Percentiles rank a stretch among this genome's conserved stretches.
Conservation (phyloP, 768 basidiomycete genomes). For the Leucogyrophana mollusca region DNA sequence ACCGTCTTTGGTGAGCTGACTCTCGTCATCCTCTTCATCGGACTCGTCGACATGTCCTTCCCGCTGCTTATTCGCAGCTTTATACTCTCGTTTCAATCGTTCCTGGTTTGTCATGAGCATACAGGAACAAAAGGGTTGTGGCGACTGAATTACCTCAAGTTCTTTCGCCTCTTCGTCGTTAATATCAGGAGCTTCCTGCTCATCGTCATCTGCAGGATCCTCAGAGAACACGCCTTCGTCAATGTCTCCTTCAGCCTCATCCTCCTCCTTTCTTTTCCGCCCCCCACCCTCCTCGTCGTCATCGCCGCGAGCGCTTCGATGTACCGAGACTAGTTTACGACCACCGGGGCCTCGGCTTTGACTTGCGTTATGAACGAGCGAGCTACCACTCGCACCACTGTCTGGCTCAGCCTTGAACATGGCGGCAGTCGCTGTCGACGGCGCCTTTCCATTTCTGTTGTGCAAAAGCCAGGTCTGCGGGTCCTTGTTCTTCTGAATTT, state of each 20-base stretch:
- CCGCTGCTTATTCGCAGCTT: conserved; percentile 69
- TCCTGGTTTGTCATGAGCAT: conserved; percentile 48
- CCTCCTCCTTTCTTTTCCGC: conserved; percentile 53
- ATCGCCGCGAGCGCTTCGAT: conserved; percentile 60
- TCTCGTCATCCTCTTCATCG: conserved; percentile 68
- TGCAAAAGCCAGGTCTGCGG: conserved; percentile 70
- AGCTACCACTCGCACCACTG: conserved; percentile 41
- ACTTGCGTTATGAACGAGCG: conserved; percentile 46
- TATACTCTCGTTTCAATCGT: conserved; percentile 81
- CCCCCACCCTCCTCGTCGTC: conserved; percentile 66
- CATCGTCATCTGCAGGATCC: conserved; percentile 86
- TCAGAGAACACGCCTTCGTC: conserved; percentile 85
- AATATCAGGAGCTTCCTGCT: conserved; percentile 67
- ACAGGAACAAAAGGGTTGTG: conserved; percentile 4
- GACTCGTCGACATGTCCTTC: conserved; percentile 72
- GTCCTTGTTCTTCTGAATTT: conserved; percentile 71
- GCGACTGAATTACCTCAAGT: conserved; percentile 53
- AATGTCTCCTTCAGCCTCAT: conserved; percentile 74
- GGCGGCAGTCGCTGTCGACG: conserved; percentile 62
- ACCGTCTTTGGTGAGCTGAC: conserved; percentile 63
- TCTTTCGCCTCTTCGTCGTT: conserved; percentile 87
- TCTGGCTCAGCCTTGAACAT: conserved; percentile 69
- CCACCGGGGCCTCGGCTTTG: conserved; percentile 73
- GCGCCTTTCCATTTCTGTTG: conserved; percentile 54
- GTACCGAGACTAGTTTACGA: conserved; percentile 62